These are phyloP conservation scores for Linnemannia hyalina DNA, from an alignment of 192 early-diverging fungal species.

Conservation along the genomic window DNA sequence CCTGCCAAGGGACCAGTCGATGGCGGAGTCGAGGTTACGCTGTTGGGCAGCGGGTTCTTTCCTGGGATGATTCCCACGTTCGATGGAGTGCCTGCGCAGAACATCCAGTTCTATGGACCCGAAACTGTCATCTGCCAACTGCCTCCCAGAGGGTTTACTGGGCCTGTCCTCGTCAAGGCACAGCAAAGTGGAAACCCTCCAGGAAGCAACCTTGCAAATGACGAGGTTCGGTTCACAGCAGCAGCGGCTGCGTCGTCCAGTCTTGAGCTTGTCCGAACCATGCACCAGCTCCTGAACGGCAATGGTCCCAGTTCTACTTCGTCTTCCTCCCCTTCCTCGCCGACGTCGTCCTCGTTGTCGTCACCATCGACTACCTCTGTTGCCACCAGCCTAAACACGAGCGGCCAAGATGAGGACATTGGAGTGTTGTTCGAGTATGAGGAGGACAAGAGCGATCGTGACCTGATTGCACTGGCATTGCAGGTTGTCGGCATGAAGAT, in stretches of 20 bases:
- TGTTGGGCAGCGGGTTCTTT: slow-evolving; percentile 78
- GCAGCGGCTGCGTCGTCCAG: neutral
- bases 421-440: slow-evolving; percentile 59
- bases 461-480: slow-evolving; percentile 81
- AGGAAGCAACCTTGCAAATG: neutral
- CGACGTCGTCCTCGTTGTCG: neutral
- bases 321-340: neutral
- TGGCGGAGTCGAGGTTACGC: slow-evolving; percentile 79
- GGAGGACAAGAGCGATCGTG: slow-evolving; percentile 75
- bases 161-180: slow-evolving; percentile 65
- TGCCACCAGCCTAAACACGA: slow-evolving; percentile 9
- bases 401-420: slow-evolving; percentile 7
- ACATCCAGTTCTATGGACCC: slow-evolving; percentile 73
- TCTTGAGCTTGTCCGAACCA: slow-evolving; percentile 31
- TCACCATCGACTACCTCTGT: slow-evolving; percentile 12
- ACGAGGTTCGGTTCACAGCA: neutral
- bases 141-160: slow-evolving; percentile 73
- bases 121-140: slow-evolving; percentile 77
- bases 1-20: slow-evolving; percentile 81
- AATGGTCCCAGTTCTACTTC: neutral
- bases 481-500: slow-evolving; percentile 81
- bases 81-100: slow-evolving; percentile 70
- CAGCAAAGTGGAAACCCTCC: neutral
- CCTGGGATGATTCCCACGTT: slow-evolving; percentile 77
- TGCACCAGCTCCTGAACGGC: slow-evolving; percentile 39